Evolutionary conservation across 192 early-diverging fungal species (phyloP), one percentile per base, ranked within the genome.

Genomic region (Neocallimastix lanati): DNA sequence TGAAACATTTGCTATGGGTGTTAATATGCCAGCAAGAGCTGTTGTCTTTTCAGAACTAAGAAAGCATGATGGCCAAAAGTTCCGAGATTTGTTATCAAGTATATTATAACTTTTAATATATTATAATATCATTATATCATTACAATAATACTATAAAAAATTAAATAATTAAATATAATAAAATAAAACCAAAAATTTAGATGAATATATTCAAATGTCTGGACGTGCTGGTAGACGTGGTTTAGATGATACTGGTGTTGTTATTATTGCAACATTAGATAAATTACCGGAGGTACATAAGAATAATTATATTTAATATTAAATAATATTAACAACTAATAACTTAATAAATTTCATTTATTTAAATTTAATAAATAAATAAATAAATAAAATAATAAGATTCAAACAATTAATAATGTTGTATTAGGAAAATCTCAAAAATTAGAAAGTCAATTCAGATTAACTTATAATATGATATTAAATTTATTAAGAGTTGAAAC

Each of bases 1-100:
- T 5, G 97, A 99, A 84, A 99, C 97, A 14, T 99, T 99, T 89
- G 95, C 97, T 9, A 99, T 99, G 96, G 97, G 97, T 78, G 95
- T 99, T 78, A 99, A 99, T 84, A 96, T 97, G 89, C 97, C 97
- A 14, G 95, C 97, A 25, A 83, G 90, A 28, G 92, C 93, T 50
- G 97, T 99, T 18, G 96, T 99, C 9, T 99, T 96, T 85, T 95
- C 95, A 28, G 89, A 88, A 77, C 87, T 94, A 16, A 84, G 93
- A 76, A 99, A 99, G 84, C 96, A 98, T 81, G 97, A 99, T 82
- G 96, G 97, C 29, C 87, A 88, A 33, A 88, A 85, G 25, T 96
- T 96, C 87, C 86, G 97, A 16, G 90, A 95, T 76, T 88, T 99
- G 29, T 82, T 96, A 33, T 94, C 96, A 35, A 95, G 92, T 92